phyloP scores from a whole-genome alignment of 192 early-diverging fungal species.

The Piromyces finnis region DNA sequence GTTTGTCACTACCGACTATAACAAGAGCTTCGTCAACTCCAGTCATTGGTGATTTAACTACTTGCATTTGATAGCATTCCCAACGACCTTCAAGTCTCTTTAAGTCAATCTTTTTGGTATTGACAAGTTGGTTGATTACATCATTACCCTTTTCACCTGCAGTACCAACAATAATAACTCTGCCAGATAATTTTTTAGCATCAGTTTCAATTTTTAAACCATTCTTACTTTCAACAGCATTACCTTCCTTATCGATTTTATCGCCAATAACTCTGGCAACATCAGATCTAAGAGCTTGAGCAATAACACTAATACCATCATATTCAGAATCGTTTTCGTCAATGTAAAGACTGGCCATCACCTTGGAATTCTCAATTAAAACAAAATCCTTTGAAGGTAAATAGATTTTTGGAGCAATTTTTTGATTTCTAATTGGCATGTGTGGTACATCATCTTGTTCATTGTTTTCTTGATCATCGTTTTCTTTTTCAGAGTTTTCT shows the following conservation, averaged over 20 bases:
- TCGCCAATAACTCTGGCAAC: background rate
- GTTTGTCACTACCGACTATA: background rate
- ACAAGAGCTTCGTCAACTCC: background rate
- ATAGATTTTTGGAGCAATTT: background rate
- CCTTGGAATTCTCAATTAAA: background rate
- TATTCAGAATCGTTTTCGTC: background rate
- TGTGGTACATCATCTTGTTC: too few species aligned
- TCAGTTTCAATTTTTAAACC: background rate
- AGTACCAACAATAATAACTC: background rate
- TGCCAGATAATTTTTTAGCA: background rate
- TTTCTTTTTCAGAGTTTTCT: too few species aligned
- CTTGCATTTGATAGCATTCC: background rate
- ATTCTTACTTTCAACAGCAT: background rate
- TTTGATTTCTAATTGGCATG: background rate
- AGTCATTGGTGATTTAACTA: background rate
- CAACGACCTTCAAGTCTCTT: background rate
- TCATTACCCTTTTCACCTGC: background rate
- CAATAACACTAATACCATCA: background rate
- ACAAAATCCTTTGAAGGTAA: background rate
- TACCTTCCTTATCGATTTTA: background rate
- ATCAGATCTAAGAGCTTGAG: background rate
- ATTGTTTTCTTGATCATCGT: too few species aligned
- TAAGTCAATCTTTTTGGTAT: background rate
- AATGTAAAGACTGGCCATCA: background rate
- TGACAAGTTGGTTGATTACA: background rate